Conservation (phyloP, 1,284 basidiomycete species). For the Sporisorium iseilematis-ciliati region DNA sequence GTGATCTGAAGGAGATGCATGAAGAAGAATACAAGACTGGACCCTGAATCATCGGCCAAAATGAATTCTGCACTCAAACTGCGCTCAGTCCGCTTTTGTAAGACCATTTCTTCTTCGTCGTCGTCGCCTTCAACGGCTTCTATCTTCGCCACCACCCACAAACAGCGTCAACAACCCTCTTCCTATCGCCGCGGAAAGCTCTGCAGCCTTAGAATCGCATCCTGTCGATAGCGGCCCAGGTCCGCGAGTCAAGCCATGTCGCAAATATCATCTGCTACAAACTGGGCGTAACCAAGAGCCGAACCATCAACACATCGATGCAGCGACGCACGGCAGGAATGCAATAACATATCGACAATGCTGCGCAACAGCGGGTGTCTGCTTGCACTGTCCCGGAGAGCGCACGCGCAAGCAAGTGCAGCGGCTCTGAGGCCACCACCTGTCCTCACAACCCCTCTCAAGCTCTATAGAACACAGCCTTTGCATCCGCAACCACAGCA, state of each 20-base stretch:
- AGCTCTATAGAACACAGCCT: background rate
- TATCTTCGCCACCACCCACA: background rate
- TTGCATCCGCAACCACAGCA: conserved; percentile 14
- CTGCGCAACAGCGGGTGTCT: background rate
- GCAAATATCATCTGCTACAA: background rate
- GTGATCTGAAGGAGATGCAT: no score
- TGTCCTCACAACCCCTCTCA: background rate
- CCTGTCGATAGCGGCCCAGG: no score
- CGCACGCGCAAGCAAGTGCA: background rate
- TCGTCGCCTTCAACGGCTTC: background rate
- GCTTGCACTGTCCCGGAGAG: background rate
- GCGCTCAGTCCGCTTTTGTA: conserved; percentile 38
- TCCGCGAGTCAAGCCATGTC: background rate
- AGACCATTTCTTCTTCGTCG: background rate
- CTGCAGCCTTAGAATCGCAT: no score
- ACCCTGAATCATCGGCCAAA: conserved; percentile 35
- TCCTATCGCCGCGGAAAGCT: background rate
- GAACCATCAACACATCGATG: background rate
- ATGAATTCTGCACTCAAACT: conserved; percentile 10
- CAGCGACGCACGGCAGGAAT: background rate
- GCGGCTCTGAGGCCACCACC: background rate
- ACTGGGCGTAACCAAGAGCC: background rate
- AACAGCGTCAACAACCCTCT: background rate
- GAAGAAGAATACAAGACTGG: conserved; percentile 12
- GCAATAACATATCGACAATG: background rate